Base-by-base conservation (phyloP, 2,329 filamentous ascomycete species). In the Cercospora sp. region DNA sequence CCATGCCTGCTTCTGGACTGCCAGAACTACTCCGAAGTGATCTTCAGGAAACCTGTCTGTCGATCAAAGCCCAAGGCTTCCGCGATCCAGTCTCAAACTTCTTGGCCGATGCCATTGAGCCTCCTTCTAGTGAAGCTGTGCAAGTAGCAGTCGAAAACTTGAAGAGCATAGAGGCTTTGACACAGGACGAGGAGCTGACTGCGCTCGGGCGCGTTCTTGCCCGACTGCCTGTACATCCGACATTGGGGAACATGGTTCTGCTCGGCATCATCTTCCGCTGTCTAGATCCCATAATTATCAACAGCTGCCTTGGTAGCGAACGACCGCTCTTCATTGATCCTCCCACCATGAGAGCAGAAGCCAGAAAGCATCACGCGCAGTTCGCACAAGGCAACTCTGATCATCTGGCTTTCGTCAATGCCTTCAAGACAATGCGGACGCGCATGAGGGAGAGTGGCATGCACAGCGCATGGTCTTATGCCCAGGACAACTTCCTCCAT, bases 211-310 rank as follows among this genome's bases (percentile, higher is more conserved):
- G 75, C n/a, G 67, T 83, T n/a, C 75, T 85, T 36, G 76, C 80
- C 7, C 66, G 69, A 53, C 68, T 78, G 0, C 80, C 82, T 3
- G 75, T 85, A 4, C 78, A 82, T 65, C 84, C 84, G 6, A 71
- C 76, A 3, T 71, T 82, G 40, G 84, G 81, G 31, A 86, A 85
- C 68, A 82, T 86, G 80, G 79, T 86, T 62, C 64, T 85, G 20
- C 75, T 86, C 9, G 84, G 84, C 5, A 75, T 84, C 28, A 80
- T 86, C 57, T 86, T 86, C 76, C 79, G 80, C 42, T 86, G 84
- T 71, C 76, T 86, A 4, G 83, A 85, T 69, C 83, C 84, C 0
- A 80, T 86, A 71, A 70, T 86, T 30, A 79, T 84, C 30, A 70
- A 84, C 5, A 82, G 79, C 40, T 77, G 79, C 16, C 75, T 79